Conservation (phyloP, 768 basidiomycete species). For the Asterophora parasitica region DNA sequence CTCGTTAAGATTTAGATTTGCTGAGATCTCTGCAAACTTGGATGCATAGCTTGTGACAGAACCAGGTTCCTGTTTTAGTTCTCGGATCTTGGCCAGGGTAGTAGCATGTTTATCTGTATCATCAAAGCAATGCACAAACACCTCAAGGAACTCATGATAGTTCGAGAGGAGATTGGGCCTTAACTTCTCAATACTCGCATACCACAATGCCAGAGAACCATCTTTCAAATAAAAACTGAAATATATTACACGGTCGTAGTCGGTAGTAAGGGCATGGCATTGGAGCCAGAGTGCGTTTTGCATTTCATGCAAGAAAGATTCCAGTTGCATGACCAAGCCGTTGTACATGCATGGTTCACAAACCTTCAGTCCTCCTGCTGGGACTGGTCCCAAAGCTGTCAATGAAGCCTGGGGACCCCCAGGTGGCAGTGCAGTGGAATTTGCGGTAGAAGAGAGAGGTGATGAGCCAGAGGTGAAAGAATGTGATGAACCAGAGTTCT, state of each 20-base stretch:
- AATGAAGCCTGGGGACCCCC: too few relatives aligned
- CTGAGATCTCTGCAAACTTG: background rate
- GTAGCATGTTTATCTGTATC: conserved; percentile 1
- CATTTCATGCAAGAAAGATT: background rate
- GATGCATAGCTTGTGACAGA: background rate
- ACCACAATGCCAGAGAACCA: background rate
- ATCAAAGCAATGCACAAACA: background rate
- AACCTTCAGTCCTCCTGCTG: too few relatives aligned
- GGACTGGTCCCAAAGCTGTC: too few relatives aligned
- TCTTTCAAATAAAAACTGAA: background rate
- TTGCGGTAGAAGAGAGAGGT: too few relatives aligned
- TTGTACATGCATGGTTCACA: background rate
- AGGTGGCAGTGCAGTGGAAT: too few relatives aligned
- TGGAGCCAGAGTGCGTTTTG: background rate
- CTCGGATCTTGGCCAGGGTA: background rate
- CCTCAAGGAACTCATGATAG: background rate
- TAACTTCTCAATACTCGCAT: background rate
- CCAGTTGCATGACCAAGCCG: background rate
- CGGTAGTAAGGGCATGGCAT: background rate
- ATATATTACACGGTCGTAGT: background rate
- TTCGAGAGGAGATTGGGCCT: background rate
- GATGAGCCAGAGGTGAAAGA: too few relatives aligned
- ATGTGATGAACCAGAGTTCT: too few relatives aligned
- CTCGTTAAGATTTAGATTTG: background rate
- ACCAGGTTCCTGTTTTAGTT: background rate